Percentiles rank a stretch among this genome's conserved stretches.
These are phyloP conservation scores for Osmanthus fragrans DNA, from an alignment of 257 asterid species.

Conservation along the genomic window DNA sequence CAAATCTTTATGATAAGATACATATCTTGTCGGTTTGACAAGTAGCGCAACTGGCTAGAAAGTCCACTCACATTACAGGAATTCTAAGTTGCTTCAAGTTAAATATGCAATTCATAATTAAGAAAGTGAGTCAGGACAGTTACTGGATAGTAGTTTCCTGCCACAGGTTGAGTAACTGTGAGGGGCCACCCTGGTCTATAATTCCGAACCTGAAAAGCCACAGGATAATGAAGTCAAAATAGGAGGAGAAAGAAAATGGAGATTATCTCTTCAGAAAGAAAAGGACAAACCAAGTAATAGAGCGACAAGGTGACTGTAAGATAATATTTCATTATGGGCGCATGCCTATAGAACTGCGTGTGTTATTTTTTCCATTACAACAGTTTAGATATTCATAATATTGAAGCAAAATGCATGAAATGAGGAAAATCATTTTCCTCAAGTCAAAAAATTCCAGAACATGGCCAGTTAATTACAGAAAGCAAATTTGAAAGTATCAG, in stretches of 20 bases:
- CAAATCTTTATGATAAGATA: no score
- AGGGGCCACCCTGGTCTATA: conserved; percentile 80
- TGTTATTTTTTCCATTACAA: neutral
- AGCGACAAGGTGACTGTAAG: neutral
- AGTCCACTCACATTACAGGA: no score
- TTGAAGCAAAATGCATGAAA: neutral
- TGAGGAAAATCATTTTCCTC: neutral
- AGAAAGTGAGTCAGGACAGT: conserved; percentile 18
- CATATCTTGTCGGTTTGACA: neutral
- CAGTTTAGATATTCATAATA: neutral
- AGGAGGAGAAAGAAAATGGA: neutral
- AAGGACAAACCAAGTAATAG: conserved; percentile 2
- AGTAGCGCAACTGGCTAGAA: neutral
- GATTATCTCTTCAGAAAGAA: neutral
- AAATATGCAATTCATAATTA: neutral
- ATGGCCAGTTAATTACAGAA: no score
- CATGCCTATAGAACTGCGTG: neutral
- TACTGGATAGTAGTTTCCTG: conserved; percentile 94
- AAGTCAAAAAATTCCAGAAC: neutral
- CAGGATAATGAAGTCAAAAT: conserved; percentile 5
- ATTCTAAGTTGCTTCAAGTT: neutral
- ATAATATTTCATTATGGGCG: neutral
- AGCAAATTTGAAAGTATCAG: no score
- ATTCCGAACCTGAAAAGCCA: conserved; percentile 68
- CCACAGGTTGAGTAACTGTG: conserved; percentile 81